Evolutionary conservation across 495 filamentous ascomycete genomes (phyloP), one percentile per base, ranked within the genome.

Genomic region (Corynascus novoguineensis): DNA sequence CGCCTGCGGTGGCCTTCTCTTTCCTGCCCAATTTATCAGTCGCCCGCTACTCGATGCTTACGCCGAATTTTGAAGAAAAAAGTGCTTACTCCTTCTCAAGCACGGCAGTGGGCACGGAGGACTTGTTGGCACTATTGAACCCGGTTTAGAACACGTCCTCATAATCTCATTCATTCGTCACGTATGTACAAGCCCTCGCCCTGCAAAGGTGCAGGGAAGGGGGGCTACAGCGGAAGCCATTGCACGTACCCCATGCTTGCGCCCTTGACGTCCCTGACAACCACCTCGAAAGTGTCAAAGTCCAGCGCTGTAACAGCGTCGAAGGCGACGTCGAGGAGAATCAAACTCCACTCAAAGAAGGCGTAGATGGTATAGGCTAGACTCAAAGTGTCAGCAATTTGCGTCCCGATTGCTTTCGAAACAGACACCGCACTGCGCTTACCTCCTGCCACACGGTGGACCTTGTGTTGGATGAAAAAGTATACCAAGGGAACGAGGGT

Each of bases 391-490:
- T 67, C 35, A 65, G 56, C 44, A 22, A 0, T 42, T n/a, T 6
- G 8, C n/a, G 10, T n/a, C 5, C 34, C 5, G 2, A 7, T 21
- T 22, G 22, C 1, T 1, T 24, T 12, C n/a, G n/a, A n/a, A 7
- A 17, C 5, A 2, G 21, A 24, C 7, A 7, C 24, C 24, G 37
- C 10, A 53, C 24, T 7, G n/a, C 4, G 71, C 84, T 74, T 78
- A 97, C 93, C 93, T 84, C 93, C 93, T 40, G 95, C 73, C 57
- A 97, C 83, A 60, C 86, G 90, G 69, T 97, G 91, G 44, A 99
- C 87, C 72, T 98, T 99, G 76, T 99, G 93, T 66, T 99, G 95
- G 63, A 99, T 95, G 68, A 97, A 99, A 66, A 87, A 99, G 74
- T 97, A 97, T 32, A 97, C 81, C 75, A 97, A 75, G 45, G 92